Conservation (phyloP, 2,329 filamentous ascomycete species). For the Mycogone perniciosa region DNA sequence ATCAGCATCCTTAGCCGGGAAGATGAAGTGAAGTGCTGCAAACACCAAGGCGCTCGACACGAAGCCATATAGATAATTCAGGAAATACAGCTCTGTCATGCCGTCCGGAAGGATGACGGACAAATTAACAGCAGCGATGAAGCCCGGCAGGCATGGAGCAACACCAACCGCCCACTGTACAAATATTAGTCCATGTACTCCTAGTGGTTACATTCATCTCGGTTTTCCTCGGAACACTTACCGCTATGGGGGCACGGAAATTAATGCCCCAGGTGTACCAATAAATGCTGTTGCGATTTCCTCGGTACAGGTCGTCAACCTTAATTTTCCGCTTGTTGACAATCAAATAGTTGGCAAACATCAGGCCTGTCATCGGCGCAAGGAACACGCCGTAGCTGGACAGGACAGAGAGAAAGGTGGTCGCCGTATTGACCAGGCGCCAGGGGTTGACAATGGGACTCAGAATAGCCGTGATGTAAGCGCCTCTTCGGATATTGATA, state of each 20-base stretch:
- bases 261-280: constrained; percentile 36
- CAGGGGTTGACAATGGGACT: constrained; percentile 33
- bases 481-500: constrained; percentile 34
- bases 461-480: constrained; percentile 30
- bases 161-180: constrained; percentile 34
- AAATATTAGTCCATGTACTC: neutral
- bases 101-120: constrained; percentile 28
- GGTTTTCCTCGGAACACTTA: constrained; percentile 19
- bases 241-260: constrained; percentile 34
- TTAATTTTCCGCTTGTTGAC: constrained; percentile 30
- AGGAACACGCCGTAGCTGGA: constrained; percentile 33
- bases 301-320: constrained; percentile 30
- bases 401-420: constrained; percentile 30
- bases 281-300: constrained; percentile 28
- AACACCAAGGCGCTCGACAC: constrained; percentile 28
- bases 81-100: constrained; percentile 32
- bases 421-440: constrained; percentile 32
- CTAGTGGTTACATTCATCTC: neutral
- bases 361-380: constrained; percentile 34
- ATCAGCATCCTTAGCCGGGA: constrained; percentile 24
- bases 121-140: constrained; percentile 33
- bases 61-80: constrained; percentile 35
- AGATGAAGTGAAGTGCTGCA: constrained; percentile 23
- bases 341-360: constrained; percentile 31
- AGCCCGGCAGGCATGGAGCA: constrained; percentile 35